Percentiles rank a stretch among this genome's conserved stretches.
phyloP scores from a whole-genome alignment of 345 rosid species.

The Alliaria petiolata region DNA sequence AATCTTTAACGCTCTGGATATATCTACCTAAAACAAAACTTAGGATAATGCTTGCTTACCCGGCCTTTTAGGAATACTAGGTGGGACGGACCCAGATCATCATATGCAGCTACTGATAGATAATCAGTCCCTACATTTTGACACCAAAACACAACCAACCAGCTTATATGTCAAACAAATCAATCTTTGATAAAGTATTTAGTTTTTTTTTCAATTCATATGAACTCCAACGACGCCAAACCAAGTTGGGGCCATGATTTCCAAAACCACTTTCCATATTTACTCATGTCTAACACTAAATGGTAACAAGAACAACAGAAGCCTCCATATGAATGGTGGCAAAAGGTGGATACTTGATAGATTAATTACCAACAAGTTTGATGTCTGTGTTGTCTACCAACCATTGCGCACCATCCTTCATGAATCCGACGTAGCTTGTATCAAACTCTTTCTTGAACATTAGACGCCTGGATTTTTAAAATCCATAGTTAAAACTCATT shows the following conservation, averaged over 20 bases:
- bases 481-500: not conserved
- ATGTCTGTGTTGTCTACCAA: conserved; percentile 86
- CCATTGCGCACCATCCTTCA: conserved; percentile 83
- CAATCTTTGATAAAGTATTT: not conserved
- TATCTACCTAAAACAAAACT: not conserved
- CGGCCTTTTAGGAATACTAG: conserved; percentile 42
- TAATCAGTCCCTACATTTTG: conserved; percentile 61
- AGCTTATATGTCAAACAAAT: not conserved
- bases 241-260: not conserved
- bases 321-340: not conserved
- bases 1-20: not conserved
- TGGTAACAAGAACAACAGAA: not conserved
- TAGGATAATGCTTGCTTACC: conserved; percentile 29
- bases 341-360: not conserved
- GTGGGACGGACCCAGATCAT: conserved; percentile 42
- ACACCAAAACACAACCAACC: not conserved
- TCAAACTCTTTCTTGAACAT: conserved; percentile 73
- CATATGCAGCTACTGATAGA: conserved; percentile 71
- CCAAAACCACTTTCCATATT: not conserved
- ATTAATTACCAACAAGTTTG: conserved; percentile 73
- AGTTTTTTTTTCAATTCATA: not conserved
- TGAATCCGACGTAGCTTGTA: conserved; percentile 81
- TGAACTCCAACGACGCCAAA: not conserved
- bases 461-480: conserved; percentile 52
- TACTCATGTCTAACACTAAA: not conserved